Evolutionary conservation across 2,329 filamentous ascomycete genomes (phyloP).

Genomic region (Aspergillus sergii): DNA sequence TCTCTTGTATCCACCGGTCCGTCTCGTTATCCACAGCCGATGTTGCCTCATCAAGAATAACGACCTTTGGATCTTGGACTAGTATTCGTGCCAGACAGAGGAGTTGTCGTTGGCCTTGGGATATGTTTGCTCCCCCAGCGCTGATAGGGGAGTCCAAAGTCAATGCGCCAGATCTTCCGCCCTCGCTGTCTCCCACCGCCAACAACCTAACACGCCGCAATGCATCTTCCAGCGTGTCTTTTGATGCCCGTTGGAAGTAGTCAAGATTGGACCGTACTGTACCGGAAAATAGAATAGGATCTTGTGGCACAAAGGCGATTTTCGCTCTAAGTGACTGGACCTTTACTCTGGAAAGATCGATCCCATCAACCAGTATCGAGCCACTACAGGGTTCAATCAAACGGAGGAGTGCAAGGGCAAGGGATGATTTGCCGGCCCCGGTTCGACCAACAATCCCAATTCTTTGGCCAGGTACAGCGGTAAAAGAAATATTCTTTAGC

Average conservation of each 20-base stretch:
- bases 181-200: background rate
- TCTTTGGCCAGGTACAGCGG: slow-evolving; percentile 8
- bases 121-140: slow-evolving; percentile 67
- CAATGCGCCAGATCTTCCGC: background rate
- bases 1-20: background rate
- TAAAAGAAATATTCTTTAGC: slow-evolving; percentile 5
- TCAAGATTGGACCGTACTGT: slow-evolving; percentile 76
- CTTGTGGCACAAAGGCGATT: slow-evolving; percentile 77
- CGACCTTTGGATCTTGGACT: slow-evolving; percentile 69
- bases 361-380: slow-evolving; percentile 25
- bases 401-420: slow-evolving; percentile 27
- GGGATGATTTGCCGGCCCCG: slow-evolving; percentile 30
- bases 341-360: slow-evolving; percentile 50
- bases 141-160: slow-evolving; percentile 28
- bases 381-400: slow-evolving; percentile 23
- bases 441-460: slow-evolving; percentile 27
- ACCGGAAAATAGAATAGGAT: slow-evolving; percentile 78
- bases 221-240: slow-evolving; percentile 28
- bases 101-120: slow-evolving; percentile 27
- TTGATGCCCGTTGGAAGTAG: slow-evolving; percentile 67
- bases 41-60: slow-evolving; percentile 79
- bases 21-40: slow-evolving; percentile 64
- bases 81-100: slow-evolving; percentile 47
- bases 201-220: slow-evolving; percentile 45
- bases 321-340: slow-evolving; percentile 64